A percentile compares a stretch with the other conserved stretches of the same genome.
These are phyloP conservation scores for Angomonas ambiguus DNA, from an alignment of 208 protist genomes.

Conservation along the genomic window DNA sequence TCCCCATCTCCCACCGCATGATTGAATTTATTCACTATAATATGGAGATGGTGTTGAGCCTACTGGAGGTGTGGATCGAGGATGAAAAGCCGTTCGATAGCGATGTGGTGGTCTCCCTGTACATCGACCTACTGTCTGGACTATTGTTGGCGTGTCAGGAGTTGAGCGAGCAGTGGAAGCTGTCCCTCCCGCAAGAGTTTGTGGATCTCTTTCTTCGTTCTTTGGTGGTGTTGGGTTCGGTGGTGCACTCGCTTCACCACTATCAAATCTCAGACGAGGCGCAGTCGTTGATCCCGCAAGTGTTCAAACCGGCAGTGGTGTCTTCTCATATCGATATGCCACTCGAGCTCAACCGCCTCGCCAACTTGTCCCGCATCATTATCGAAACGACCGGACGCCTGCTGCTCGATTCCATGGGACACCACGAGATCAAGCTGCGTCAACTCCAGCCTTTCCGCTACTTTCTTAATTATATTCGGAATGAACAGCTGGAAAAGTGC, in stretches of 20 bases:
- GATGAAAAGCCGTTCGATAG: constrained; percentile 29
- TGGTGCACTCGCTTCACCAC: constrained; percentile 17
- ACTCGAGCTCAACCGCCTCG: constrained; percentile 27
- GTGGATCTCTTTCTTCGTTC: constrained; percentile 37
- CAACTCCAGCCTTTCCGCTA: constrained; percentile 52
- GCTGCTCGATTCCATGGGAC: constrained; percentile 23
- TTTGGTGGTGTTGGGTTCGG: constrained; percentile 21
- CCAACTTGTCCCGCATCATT: constrained; percentile 21
- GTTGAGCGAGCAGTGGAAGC: constrained; percentile 32
- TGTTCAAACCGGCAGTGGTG: constrained; percentile 18
- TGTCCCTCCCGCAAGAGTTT: constrained; percentile 39
- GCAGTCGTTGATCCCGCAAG: constrained; percentile 11
- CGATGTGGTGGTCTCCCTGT: constrained; percentile 52
- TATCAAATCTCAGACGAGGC: constrained; percentile 13
- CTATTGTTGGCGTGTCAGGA: constrained; percentile 46
- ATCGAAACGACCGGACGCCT: constrained; percentile 23
- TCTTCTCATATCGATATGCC: constrained; percentile 16
- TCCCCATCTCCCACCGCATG: constrained; percentile 15
- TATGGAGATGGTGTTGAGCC: constrained; percentile 52
- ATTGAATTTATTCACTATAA: constrained; percentile 53
- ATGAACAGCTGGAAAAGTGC: constrained; percentile 31
- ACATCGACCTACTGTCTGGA: constrained; percentile 56
- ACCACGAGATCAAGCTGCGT: constrained; percentile 31
- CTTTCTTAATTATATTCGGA: constrained; percentile 39
- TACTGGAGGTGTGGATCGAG: constrained; percentile 37